Percentiles rank a stretch among this genome's conserved stretches.
These are phyloP conservation scores for Talaromyces albobiverticillius DNA, from an alignment of 2,329 filamentous ascomycete genomes.

Conservation along the genomic window DNA sequence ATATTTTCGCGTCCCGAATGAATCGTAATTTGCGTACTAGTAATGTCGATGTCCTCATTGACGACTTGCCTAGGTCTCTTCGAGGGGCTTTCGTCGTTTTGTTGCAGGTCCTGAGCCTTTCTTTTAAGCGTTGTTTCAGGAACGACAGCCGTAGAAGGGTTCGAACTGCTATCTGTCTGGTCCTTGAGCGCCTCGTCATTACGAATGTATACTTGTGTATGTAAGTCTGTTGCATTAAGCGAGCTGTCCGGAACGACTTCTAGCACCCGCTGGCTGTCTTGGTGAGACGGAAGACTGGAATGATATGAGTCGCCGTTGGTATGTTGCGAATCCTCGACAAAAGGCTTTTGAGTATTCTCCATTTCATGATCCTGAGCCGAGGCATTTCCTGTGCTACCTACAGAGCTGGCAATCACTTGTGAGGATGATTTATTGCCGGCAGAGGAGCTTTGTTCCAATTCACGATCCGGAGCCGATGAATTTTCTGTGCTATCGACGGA, in stretches of 20 bases:
- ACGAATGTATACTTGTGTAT: constrained; percentile 3
- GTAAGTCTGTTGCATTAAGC: not conserved
- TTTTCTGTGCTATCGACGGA: constrained; percentile 27
- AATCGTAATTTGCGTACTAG: not conserved
- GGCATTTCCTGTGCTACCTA: constrained; percentile 21
- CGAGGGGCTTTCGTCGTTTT: constrained; percentile 1
- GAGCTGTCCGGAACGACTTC: constrained; percentile 13
- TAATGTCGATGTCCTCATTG: not conserved
- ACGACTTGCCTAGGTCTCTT: not conserved
- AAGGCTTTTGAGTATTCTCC: not conserved
- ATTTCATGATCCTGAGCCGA: not conserved
- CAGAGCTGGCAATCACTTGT: constrained; percentile 33
- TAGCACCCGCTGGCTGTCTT: constrained; percentile 9
- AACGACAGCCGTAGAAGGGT: not conserved
- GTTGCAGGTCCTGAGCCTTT: not conserved
- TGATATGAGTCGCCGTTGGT: not conserved
- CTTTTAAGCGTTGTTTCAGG: not conserved
- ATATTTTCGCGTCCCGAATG: constrained; percentile 4
- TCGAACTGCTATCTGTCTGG: not conserved
- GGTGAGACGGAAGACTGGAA: constrained; percentile 10
- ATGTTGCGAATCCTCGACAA: constrained; percentile 9
- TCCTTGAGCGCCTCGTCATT: not conserved
- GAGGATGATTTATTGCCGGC: constrained; percentile 29
- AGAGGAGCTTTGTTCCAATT: constrained; percentile 22
- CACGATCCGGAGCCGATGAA: no score